A percentile compares a stretch with the other conserved stretches of the same genome.
Conservation (phyloP, 1,284 basidiomycete genomes). For the Trametes pubescens region DNA sequence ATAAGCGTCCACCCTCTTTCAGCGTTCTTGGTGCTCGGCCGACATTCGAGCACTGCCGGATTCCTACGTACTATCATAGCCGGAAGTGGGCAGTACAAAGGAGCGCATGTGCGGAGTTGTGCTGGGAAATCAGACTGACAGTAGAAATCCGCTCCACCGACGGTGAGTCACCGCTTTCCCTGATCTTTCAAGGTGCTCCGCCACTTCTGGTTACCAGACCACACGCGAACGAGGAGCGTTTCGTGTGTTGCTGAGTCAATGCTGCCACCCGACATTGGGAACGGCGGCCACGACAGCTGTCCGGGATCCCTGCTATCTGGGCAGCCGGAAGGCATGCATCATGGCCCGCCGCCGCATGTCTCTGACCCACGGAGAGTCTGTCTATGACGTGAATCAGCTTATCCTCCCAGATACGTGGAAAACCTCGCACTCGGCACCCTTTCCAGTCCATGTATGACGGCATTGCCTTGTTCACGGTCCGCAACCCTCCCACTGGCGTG, state of each 20-base stretch:
- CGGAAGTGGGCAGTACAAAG: background rate
- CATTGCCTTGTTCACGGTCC: background rate
- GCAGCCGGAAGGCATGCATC: background rate
- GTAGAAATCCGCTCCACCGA: background rate
- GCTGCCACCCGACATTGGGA: no score
- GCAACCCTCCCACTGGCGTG: background rate
- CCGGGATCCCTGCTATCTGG: background rate
- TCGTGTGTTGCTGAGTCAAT: background rate
- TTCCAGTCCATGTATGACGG: background rate
- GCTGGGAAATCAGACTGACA: background rate
- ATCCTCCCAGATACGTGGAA: slow-evolving; percentile 15
- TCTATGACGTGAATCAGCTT: background rate
- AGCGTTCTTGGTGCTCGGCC: background rate
- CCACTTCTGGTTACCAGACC: background rate
- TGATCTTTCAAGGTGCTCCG: background rate
- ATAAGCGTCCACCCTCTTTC: background rate
- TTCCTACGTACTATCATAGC: background rate
- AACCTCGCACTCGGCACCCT: background rate
- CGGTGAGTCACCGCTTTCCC: background rate
- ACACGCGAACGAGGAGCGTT: background rate
- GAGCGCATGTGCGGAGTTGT: no score
- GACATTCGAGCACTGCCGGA: background rate
- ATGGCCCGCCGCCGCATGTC: background rate
- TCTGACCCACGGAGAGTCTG: background rate
- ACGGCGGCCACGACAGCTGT: background rate